Evolutionary conservation across 768 basidiomycete genomes (phyloP).

Genomic region (Lactifluus volemus): DNA sequence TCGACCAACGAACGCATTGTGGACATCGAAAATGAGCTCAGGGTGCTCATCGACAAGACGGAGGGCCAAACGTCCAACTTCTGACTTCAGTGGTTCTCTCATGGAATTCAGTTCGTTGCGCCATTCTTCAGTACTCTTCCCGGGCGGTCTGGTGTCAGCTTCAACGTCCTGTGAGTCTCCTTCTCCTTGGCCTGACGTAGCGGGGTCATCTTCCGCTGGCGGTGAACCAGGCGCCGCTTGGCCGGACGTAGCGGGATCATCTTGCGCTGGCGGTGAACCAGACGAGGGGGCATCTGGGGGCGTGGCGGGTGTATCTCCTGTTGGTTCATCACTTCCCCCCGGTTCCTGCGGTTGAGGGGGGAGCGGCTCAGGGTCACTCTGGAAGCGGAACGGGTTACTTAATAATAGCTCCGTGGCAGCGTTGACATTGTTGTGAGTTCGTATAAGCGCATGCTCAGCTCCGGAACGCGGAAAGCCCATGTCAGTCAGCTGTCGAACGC

Average conservation of each 20-base stretch:
- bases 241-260: conserved; percentile 22
- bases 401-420: conserved; percentile 85
- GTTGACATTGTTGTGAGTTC: conserved; percentile 81
- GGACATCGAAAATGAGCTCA: conserved; percentile 82
- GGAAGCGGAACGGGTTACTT: conserved; percentile 69
- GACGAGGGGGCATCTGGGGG: conserved; percentile 9
- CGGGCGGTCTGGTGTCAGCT: conserved; percentile 20
- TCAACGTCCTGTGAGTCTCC: background rate
- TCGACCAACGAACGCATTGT: conserved; percentile 67
- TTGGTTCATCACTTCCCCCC: conserved; percentile 12
- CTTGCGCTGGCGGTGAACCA: conserved; percentile 26
- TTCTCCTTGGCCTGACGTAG: conserved; percentile 11
- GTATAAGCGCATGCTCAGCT: conserved; percentile 72
- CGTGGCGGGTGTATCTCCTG: conserved; percentile 17
- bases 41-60: conserved; percentile 79
- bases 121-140: conserved; percentile 54
- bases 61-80: conserved; percentile 62
- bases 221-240: conserved; percentile 18
- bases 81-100: conserved; percentile 56
- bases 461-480: conserved; percentile 96
- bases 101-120: conserved; percentile 53
- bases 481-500: conserved; percentile 77
- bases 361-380: conserved; percentile 50
- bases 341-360: conserved; percentile 26
- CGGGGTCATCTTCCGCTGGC: conserved; percentile 26